Conservation (phyloP, 441 rosid genomes). For the Cnidoscolus chayamansa region DNA sequence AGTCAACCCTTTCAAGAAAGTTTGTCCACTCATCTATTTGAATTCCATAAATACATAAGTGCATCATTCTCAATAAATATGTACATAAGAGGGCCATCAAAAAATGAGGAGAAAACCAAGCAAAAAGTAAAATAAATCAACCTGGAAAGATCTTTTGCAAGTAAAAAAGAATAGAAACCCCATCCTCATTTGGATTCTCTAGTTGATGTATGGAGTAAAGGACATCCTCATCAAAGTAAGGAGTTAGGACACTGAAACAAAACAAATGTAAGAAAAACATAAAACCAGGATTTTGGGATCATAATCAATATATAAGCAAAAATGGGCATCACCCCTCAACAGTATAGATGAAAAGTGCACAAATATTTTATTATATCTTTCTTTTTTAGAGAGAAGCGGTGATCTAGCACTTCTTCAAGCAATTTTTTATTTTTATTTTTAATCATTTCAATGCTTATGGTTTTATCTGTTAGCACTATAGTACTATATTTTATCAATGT, state of each 20-base stretch:
- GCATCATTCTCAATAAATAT: slow-evolving; percentile 7
- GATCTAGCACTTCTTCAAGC: too few species aligned
- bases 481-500: background rate
- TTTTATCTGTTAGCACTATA: background rate
- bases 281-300: background rate
- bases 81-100: background rate
- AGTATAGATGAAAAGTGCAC: background rate
- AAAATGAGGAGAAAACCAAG: background rate
- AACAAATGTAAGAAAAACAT: background rate
- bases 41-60: slow-evolving; percentile 18
- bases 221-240: slow-evolving; percentile 77
- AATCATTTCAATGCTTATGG: background rate
- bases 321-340: background rate
- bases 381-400: too few species aligned
- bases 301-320: background rate
- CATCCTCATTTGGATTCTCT: slow-evolving; percentile 80
- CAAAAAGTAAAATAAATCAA: slow-evolving; percentile 21
- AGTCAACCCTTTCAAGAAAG: slow-evolving; percentile 47
- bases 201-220: slow-evolving; percentile 66
- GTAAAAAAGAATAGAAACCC: slow-evolving; percentile 71
- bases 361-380: background rate
- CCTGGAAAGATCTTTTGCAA: slow-evolving; percentile 89
- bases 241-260: slow-evolving; percentile 73
- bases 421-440: background rate
- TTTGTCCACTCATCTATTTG: slow-evolving; percentile 81